Base-by-base conservation (phyloP, 2,329 filamentous ascomycete species). In the Thermoascus crustaceus region DNA sequence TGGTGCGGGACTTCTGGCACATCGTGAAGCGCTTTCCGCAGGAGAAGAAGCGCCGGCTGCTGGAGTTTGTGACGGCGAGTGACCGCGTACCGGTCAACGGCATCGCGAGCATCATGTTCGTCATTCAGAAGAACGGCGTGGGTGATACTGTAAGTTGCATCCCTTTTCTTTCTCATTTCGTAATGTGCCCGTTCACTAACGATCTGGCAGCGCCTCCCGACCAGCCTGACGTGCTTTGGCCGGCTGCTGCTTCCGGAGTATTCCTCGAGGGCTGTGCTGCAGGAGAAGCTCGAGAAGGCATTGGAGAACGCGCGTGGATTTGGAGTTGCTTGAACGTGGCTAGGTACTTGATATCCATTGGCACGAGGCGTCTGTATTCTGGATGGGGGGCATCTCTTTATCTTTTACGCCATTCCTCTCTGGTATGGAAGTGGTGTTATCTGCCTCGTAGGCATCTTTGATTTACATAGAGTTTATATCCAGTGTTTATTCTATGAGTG, bases 21-120 rank as follows among this genome's bases (percentile, higher is more conserved):
- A 73, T 95, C 5, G 82, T 94, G 57, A 22, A 91, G 76, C 53
- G 71, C 10, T 68, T 64, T 36, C 48, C 62, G 7, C 71, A 80
- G 10, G 69, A 73, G 29, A 82, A 88, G 69, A 82, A 82, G 60
- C 75, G 78, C 34, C 78, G 76, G 49, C 65, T 98, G 21, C 70
- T 98, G 20, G 87, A 95, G 57, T 98, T 98, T 52, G 88, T 98
- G 19, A 98, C 91, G 9, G 89, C 89, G 0, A 89, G 81, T 49
- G 88, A 95, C 53, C 75, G 91, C 2, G 76, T 96, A 2, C 91
- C 91, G 0, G 84, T 94, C 0, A 87, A 85, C 13, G 91, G 91
- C 2, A 78, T 88, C 53, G 74, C 76, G 43, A 86, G 83, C 48
- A 67, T 96, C 30, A 79, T 83, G 51, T 96, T 96, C 58, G 76